Conservation (phyloP, 306 rosid genomes). For the Quillaja saponaria region DNA sequence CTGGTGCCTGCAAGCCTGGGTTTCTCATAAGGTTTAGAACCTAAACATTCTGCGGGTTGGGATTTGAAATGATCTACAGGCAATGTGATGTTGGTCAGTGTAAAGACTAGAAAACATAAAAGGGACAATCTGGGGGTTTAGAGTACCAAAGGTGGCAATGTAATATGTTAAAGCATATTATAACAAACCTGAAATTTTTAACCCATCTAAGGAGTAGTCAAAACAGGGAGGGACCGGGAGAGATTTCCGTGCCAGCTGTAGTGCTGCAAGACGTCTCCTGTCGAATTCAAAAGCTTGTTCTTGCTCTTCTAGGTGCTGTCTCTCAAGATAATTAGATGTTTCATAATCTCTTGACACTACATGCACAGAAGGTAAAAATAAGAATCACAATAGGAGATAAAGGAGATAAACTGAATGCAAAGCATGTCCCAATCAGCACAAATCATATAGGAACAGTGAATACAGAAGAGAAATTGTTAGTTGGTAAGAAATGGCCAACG, state of each 20-base stretch:
- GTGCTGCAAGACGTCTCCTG: constrained; percentile 37
- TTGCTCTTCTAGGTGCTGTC: constrained; percentile 42
- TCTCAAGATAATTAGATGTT: constrained; percentile 30
- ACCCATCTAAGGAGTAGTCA: constrained; percentile 36
- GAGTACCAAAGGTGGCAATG: not conserved
- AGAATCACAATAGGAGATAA: not conserved
- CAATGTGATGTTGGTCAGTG: not conserved
- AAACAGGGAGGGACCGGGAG: constrained; percentile 22
- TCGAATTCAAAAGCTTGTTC: constrained; percentile 43
- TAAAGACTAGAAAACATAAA: not conserved
- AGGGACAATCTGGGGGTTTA: not conserved
- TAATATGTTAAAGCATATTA: not conserved
- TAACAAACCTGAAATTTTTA: constrained; percentile 26
- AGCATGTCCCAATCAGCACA: not conserved
- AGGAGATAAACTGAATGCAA: not conserved
- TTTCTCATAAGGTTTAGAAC: constrained; percentile 33
- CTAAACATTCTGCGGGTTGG: constrained; percentile 33
- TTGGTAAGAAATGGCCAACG: not conserved
- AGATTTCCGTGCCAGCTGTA: constrained; percentile 33
- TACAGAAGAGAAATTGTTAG: not conserved
- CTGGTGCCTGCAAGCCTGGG: constrained; percentile 31
- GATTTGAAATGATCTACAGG: constrained; percentile 35
- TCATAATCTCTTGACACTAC: constrained; percentile 40
- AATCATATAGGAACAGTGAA: not conserved
- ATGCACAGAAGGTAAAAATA: not conserved